These are phyloP conservation scores for Fomitopsis pinicola DNA, from an alignment of 1,284 basidiomycete genomes.

Conservation along the genomic window DNA sequence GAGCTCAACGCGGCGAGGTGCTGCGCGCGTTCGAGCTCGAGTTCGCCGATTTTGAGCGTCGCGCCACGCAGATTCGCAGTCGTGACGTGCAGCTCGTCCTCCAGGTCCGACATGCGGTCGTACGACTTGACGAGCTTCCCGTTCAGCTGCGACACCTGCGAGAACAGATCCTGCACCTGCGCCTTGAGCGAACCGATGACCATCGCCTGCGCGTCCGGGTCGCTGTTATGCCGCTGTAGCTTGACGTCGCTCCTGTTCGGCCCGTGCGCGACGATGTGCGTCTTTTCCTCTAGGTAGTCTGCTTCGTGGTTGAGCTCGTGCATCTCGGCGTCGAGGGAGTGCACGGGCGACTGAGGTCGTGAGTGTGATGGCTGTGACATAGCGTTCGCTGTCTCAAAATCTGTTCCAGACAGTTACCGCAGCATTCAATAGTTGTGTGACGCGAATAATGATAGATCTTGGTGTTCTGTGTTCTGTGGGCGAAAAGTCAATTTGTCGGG, in stretches of 20 bases:
- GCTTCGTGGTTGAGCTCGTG: conserved; percentile 29
- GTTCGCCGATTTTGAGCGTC: conserved; percentile 59
- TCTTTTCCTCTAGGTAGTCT: conserved; percentile 28
- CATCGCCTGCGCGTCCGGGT: conserved; percentile 62
- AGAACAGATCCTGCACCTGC: conserved; percentile 83
- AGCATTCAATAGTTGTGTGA: background rate
- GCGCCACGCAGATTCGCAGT: conserved; percentile 54
- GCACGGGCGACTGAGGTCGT: conserved; percentile 4
- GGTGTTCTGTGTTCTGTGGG: background rate
- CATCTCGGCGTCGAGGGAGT: conserved; percentile 25
- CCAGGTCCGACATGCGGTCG: conserved; percentile 88
- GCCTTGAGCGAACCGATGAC: conserved; percentile 75
- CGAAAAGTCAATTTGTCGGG: background rate
- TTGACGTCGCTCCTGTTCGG: conserved; percentile 20
- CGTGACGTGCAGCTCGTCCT: conserved; percentile 81
- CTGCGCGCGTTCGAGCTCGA: conserved; percentile 73
- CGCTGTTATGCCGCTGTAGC: conserved; percentile 19
- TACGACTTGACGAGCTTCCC: conserved; percentile 90
- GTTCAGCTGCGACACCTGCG: conserved; percentile 89
- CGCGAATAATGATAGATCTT: background rate
- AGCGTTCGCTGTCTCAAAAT: background rate
- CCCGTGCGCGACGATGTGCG: conserved; percentile 17
- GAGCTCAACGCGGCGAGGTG: conserved; percentile 81
- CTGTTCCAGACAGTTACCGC: background rate
- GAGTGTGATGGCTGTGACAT: conserved; percentile 13